Conservation (phyloP, 768 basidiomycete species). For the Rhodosporidiobolus odoratus region DNA sequence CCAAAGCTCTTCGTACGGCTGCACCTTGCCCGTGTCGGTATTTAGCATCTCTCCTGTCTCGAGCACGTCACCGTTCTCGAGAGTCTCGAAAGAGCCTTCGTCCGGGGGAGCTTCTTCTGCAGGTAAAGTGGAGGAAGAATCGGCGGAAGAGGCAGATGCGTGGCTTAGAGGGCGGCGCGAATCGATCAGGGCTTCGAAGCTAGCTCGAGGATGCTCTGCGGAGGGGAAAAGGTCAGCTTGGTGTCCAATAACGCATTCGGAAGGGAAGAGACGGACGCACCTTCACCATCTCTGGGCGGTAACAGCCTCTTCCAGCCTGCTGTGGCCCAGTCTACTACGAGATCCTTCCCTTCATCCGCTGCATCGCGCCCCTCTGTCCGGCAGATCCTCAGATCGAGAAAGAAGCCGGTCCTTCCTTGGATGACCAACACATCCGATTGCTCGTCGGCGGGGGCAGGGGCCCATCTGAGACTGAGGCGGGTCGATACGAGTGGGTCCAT, state of each 20-base stretch:
- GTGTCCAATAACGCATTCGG: background rate
- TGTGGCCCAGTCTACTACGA: constrained; percentile 22
- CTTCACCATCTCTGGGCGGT: constrained; percentile 1
- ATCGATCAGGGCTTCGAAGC: constrained; percentile 32
- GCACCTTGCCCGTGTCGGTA: background rate
- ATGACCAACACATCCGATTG: constrained; percentile 16
- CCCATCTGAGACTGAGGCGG: constrained; percentile 29
- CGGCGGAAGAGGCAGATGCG: background rate
- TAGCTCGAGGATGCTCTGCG: constrained; percentile 8
- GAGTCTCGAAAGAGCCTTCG: constrained; percentile 22
- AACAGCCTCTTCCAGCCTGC: constrained; percentile 24
- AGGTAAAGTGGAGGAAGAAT: background rate
- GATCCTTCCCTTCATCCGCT: background rate
- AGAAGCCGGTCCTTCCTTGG: constrained; percentile 13
- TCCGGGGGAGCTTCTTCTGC: constrained; percentile 6
- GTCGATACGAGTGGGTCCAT: constrained; percentile 23
- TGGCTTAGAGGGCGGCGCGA: background rate
- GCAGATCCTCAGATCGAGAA: constrained; percentile 30
- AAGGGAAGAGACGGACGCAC: constrained; percentile 1
- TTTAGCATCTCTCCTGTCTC: constrained; percentile 35
- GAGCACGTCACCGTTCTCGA: constrained; percentile 30
- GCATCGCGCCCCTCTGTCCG: too few relatives aligned
- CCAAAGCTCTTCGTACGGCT: constrained; percentile 38
- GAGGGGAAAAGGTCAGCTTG: background rate
- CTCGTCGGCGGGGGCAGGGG: constrained; percentile 14